Evolutionary conservation across 2,329 filamentous ascomycete genomes (phyloP), one percentile per base, ranked within the genome.

Genomic region (Cyphellophora europaea): DNA sequence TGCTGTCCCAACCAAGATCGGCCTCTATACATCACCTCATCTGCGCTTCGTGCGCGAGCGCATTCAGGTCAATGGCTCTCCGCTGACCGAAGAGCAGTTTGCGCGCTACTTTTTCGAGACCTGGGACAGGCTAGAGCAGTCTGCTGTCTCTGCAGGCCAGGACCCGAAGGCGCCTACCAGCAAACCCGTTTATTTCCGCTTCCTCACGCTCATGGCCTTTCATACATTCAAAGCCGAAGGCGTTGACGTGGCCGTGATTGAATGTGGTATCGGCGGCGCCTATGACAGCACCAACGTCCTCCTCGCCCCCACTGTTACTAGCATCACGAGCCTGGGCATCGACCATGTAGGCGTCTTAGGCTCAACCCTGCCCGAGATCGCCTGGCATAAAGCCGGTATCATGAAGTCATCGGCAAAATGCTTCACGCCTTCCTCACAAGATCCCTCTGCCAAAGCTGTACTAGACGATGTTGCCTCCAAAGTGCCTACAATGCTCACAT

Each of bases 231-330:
- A 93, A 16, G 58, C 69, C 31, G 81, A 91, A 54, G 79, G 80
- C 1, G 78, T 95, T 0, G 69, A 79, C 43, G 77, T 77, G 12
- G 88, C 86, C 0, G 77, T 96, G 6, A 71, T 96, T 19, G 91
- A 98, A 61, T 93, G 86, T 51, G 91, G 91, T 1, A 93, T 96
- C 44, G 91, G 91, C 11, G 91, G 88, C 32, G 85, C 94, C 60
- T 87, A 87, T 51, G 89, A 96, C 53, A 82, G 82, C 17, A 98
- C 91, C 6, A 96, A 96, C 52, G 73, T 96, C 14, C 59, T 98
- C 5, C 65, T 70, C 8, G 69, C 73, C 10, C 81, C 87, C 1
- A 78, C 74, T 5, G 79, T 78, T 1, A 73, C 77, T 1, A 82
- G 81, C 0, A 77, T 95, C 23, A 79, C 86, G 13, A 86, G 80